Evolutionary conservation across 1,139 yeast species (phyloP).

Genomic region (Lodderomyces elongisporus): DNA sequence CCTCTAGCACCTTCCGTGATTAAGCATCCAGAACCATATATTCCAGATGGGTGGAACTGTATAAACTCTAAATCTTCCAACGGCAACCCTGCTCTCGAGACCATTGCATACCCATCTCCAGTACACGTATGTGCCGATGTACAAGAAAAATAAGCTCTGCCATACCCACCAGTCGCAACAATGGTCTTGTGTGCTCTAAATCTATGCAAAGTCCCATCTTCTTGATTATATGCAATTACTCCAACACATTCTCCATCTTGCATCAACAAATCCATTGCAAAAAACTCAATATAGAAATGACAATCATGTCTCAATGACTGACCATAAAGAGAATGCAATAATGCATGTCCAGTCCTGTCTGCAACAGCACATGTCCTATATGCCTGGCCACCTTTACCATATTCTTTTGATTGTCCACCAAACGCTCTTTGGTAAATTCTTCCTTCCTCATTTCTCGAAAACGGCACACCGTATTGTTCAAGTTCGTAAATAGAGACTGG

Average conservation of each 20-base stretch:
- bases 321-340: slow-evolving; percentile 92
- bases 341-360: slow-evolving; percentile 97
- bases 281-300: slow-evolving; percentile 95
- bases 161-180: slow-evolving; percentile 98
- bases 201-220: slow-evolving; percentile 97
- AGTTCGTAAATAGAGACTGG: slow-evolving; percentile 92
- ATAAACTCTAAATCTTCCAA: slow-evolving; percentile 95
- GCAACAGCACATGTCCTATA: slow-evolving; percentile 99
- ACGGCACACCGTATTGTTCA: slow-evolving; percentile 97
- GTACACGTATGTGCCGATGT: slow-evolving; percentile 99
- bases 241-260: slow-evolving; percentile 96
- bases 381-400: slow-evolving; percentile 98
- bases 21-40: slow-evolving; percentile 97
- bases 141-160: slow-evolving; percentile 97
- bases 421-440: slow-evolving; percentile 97
- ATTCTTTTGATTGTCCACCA: slow-evolving; percentile 95
- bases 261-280: slow-evolving; percentile 91
- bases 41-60: slow-evolving; percentile 99
- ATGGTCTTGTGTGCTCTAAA: slow-evolving; percentile 95
- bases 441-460: slow-evolving; percentile 95
- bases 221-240: slow-evolving; percentile 95
- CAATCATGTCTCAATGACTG: slow-evolving; percentile 96
- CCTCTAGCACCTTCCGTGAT: slow-evolving; percentile 99
- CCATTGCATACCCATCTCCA: slow-evolving; percentile 99
- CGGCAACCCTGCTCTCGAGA: slow-evolving; percentile 94